A percentile compares a stretch with the other conserved stretches of the same genome.
Conservation (phyloP, 306 rosid genomes). For the Pterocarpus santalinus region DNA sequence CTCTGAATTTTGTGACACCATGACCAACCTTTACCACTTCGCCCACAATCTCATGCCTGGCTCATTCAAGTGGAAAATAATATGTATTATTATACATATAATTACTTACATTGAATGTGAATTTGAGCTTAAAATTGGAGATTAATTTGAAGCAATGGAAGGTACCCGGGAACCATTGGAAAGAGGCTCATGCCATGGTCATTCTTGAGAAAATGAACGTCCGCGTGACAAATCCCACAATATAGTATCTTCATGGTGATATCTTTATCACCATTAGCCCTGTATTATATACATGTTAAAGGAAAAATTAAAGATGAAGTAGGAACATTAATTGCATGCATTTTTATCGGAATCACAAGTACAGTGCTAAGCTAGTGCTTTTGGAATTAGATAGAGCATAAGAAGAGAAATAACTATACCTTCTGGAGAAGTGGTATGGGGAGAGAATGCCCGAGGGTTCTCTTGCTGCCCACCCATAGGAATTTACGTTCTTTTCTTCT, state of each 20-base stretch:
- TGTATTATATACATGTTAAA: neutral
- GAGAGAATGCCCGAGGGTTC: slow-evolving; percentile 46
- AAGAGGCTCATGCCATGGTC: neutral
- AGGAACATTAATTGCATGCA: too few species aligned
- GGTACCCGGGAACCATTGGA: slow-evolving; percentile 18
- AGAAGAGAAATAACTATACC: slow-evolving; percentile 13
- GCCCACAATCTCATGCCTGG: slow-evolving; percentile 49
- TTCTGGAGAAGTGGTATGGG: slow-evolving; percentile 51
- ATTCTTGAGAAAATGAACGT: slow-evolving; percentile 1
- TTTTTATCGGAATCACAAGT: too few species aligned
- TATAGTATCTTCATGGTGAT: slow-evolving; percentile 13
- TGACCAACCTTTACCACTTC: slow-evolving; percentile 45
- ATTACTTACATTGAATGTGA: neutral
- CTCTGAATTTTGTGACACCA: slow-evolving; percentile 43
- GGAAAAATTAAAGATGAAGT: too few species aligned
- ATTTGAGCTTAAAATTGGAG: neutral
- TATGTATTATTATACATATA: too few species aligned
- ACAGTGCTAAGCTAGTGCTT: too few species aligned
- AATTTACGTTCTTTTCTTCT: neutral
- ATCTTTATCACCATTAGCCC: neutral
- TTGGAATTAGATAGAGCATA: neutral
- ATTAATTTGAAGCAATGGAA: neutral
- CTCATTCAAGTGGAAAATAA: neutral
- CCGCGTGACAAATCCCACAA: slow-evolving; percentile 20
- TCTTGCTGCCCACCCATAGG: slow-evolving; percentile 47